Conservation (phyloP, 2,329 filamentous ascomycete species). For the Fusarium hostae region DNA sequence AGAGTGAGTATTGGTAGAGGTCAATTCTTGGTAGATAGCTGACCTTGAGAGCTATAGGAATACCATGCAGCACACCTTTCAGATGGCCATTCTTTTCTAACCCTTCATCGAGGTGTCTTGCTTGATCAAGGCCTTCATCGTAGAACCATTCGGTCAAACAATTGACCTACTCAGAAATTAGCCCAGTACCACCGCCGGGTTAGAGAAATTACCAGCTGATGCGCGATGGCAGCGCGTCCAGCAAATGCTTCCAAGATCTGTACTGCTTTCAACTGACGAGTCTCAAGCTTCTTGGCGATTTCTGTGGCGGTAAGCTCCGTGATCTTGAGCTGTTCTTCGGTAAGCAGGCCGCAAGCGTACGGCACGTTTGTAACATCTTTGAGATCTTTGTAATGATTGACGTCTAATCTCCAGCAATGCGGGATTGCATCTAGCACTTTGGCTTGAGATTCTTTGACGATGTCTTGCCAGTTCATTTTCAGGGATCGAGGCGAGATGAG, state of each 20-base stretch:
- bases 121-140: neutral
- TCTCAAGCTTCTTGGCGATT: neutral
- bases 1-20: neutral
- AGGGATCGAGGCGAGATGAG: fast-evolving
- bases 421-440: neutral
- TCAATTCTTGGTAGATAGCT: neutral
- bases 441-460: neutral
- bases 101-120: neutral
- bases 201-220: neutral
- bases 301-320: neutral
- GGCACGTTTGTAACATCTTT: neutral
- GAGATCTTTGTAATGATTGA: neutral
- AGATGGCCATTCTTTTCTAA: neutral
- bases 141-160: neutral
- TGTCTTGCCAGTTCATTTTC: neutral
- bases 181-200: fast-evolving
- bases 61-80: neutral
- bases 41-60: slow-evolving; percentile 1
- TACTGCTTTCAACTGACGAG: neutral
- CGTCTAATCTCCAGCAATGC: neutral
- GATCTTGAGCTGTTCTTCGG: neutral
- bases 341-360: neutral
- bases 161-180: neutral
- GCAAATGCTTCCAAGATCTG: neutral
- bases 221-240: neutral